Percentiles rank a stretch among this genome's conserved stretches.
Conservation (phyloP, 306 rosid species). For the Notholithocarpus densiflorus region DNA sequence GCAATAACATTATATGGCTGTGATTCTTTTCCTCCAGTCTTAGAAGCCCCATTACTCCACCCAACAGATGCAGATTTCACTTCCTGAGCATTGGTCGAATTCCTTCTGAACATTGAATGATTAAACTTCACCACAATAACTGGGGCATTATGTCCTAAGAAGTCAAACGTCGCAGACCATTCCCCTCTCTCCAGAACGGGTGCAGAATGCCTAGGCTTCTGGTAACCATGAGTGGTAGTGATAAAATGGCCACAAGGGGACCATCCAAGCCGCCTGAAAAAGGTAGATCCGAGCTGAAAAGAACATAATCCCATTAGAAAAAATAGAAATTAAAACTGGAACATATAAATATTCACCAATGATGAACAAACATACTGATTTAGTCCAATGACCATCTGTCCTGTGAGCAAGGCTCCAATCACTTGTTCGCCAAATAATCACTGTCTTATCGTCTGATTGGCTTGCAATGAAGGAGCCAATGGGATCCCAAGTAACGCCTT, state of each 20-base stretch:
- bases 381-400: conserved; percentile 95
- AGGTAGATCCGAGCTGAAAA: conserved; percentile 95
- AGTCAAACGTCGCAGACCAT: conserved; percentile 99
- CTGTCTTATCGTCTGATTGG: conserved; percentile 98
- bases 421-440: conserved; percentile 94
- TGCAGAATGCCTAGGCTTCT: conserved; percentile 99
- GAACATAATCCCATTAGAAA: conserved; percentile 27
- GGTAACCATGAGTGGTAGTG: conserved; percentile 98
- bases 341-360: background rate
- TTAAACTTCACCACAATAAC: conserved; percentile 92
- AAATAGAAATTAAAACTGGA: conserved; percentile 26
- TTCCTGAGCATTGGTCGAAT: conserved; percentile 61
- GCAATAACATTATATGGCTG: conserved; percentile 96
- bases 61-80: conserved; percentile 70
- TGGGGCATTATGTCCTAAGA: conserved; percentile 97
- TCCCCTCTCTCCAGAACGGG: conserved; percentile 99
- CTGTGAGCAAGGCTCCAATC: conserved; percentile 99
- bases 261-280: conserved; percentile 99
- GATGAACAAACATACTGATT: conserved; percentile 68
- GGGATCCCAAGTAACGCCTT: conserved; percentile 99
- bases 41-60: conserved; percentile 86
- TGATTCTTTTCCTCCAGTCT: conserved; percentile 71
- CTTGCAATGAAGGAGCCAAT: conserved; percentile 97
- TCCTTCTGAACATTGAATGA: conserved; percentile 91
- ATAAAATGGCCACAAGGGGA: conserved; percentile 99